Percentiles rank a stretch among this genome's conserved stretches.
phyloP scores from a whole-genome alignment of 2,329 filamentous ascomycete species.

The Ambrosiella beaveri region DNA sequence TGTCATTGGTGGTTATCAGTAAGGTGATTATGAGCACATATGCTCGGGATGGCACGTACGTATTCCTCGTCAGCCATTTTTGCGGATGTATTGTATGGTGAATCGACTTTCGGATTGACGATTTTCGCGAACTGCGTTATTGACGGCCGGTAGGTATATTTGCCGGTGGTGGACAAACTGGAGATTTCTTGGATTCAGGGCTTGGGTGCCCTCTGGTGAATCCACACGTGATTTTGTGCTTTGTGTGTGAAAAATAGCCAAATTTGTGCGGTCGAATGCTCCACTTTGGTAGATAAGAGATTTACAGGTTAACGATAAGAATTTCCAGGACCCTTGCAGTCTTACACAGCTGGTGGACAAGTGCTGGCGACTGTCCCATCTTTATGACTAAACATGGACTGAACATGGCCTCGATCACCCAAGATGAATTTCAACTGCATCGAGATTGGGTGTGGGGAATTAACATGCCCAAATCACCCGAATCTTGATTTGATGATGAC shows the following conservation, averaged over 20 bases:
- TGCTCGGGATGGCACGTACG: constrained; percentile 38
- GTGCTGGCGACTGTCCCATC: not conserved
- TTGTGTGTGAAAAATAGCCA: constrained; percentile 9
- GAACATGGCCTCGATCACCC: not conserved
- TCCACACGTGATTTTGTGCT: constrained; percentile 12
- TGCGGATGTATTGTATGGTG: constrained; percentile 25
- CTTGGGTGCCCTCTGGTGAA: constrained; percentile 12
- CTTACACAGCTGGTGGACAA: not conserved
- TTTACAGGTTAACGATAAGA: not conserved
- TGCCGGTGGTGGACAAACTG: constrained; percentile 9
- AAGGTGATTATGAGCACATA: constrained; percentile 2
- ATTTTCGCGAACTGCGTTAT: constrained; percentile 13
- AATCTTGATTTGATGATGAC: not conserved
- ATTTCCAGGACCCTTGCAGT: not conserved
- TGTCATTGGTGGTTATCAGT: not conserved
- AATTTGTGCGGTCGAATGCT: constrained; percentile 5
- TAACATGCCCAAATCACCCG: not conserved
- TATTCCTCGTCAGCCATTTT: constrained; percentile 79
- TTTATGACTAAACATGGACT: not conserved
- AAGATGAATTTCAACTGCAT: not conserved
- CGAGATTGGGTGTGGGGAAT: not conserved
- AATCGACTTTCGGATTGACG: constrained; percentile 13
- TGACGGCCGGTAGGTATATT: constrained; percentile 12
- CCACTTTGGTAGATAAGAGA: constrained; percentile 5
- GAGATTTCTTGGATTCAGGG: constrained; percentile 13